Conservation (phyloP, 495 filamentous ascomycete species). For the Xylaria curta region DNA sequence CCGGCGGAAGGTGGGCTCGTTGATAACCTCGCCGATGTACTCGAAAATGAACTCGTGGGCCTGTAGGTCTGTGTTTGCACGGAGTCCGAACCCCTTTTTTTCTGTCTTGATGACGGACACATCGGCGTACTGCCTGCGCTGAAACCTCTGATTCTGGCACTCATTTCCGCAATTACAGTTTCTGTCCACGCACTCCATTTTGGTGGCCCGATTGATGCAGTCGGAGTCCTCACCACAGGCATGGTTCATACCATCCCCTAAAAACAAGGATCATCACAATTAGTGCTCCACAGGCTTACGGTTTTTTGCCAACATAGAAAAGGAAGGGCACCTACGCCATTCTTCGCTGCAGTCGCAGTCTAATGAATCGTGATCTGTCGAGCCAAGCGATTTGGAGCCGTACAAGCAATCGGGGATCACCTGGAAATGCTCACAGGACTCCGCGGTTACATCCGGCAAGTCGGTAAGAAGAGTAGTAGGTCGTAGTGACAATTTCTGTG, state of each 20-base stretch:
- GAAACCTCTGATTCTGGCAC: slow-evolving; percentile 96
- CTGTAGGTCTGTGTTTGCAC: slow-evolving; percentile 76
- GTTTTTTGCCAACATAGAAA: slow-evolving; percentile 21
- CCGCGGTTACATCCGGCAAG: slow-evolving; percentile 73
- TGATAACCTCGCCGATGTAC: slow-evolving; percentile 98
- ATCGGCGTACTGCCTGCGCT: slow-evolving; percentile 84
- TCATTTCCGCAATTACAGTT: slow-evolving; percentile 84
- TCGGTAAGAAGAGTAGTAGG: slow-evolving; percentile 70
- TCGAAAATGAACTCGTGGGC: slow-evolving; percentile 93
- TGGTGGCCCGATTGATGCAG: slow-evolving; percentile 97
- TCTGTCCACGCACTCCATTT: slow-evolving; percentile 89
- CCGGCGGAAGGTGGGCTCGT: slow-evolving; percentile 82
- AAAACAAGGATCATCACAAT: slow-evolving; percentile 32
- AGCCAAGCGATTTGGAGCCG: slow-evolving; percentile 85
- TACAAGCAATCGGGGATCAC: slow-evolving; percentile 85
- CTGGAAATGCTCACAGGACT: slow-evolving; percentile 78
- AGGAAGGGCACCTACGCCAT: slow-evolving; percentile 77
- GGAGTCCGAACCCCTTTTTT: slow-evolving; percentile 93
- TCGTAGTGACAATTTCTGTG: slow-evolving; percentile 68
- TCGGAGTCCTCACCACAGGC: slow-evolving; percentile 97
- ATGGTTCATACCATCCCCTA: slow-evolving; percentile 76
- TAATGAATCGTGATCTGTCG: slow-evolving; percentile 86
- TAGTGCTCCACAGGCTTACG: slow-evolving; percentile 33
- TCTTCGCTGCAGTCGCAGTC: slow-evolving; percentile 96
- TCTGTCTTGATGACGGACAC: slow-evolving; percentile 97